Base-by-base conservation (phyloP, 805 yeast genomes). In the Candida vartiovaarae region DNA sequence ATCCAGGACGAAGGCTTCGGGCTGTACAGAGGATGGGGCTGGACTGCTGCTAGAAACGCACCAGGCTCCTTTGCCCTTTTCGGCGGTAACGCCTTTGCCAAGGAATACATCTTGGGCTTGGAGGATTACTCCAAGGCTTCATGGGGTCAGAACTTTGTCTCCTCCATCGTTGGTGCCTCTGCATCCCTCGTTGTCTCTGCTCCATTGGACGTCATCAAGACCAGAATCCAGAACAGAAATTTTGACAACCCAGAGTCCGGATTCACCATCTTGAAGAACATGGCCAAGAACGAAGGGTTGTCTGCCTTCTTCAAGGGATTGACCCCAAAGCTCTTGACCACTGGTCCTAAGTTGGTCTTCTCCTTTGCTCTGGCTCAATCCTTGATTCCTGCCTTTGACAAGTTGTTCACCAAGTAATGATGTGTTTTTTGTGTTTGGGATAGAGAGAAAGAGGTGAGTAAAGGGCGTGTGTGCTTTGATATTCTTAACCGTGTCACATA, bases 41-140 rank as follows among this genome's bases (percentile, higher is more conserved):
- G 99, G 99, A 93, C 99, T 47, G 95, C 95, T 55, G 99, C 99
- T 36, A 84, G 99, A 78, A 93, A 93, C 64, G 97, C 98, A 3
- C 99, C 99, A 33, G 99, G 99, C 47, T 88, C 96, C 2, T 93
- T 93, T 62, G 96, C 98, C 15, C 73, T 93, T 45, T 93, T 93
- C 56, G 99, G 99, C 55, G 99, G 98, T 69, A 89, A 91, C 62
- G 96, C 99, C 11, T 93, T 93, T 63, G 98, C 99, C 49, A 93
- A 93, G 71, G 99, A 93, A 70, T 93, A 87, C 70, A 78, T 93
- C 47, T 80, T 88, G 56, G 90, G 90, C 11, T 75, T 93, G 58
- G 61, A 72, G 54, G 99, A 93, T 69, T 89, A 93, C 72, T 74
- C 90, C 31, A 65, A 79, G 49, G 99, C 99, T 36, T 84, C 98